Base-by-base conservation (phyloP, 805 yeast species). In the Kluyveromyces nonfermentans region DNA sequence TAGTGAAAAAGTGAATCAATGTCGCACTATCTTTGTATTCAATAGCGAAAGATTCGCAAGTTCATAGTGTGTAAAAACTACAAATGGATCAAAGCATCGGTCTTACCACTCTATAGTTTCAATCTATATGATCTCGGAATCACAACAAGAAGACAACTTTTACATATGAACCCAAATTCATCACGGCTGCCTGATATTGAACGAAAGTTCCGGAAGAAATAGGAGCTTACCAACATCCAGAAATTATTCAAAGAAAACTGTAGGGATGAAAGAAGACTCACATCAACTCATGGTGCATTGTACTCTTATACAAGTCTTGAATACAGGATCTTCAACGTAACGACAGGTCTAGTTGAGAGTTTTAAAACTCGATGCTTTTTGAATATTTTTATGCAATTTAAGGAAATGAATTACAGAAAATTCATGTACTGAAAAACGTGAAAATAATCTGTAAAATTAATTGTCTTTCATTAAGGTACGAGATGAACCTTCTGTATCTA, bases 61-160 rank as follows among this genome's bases (percentile, higher is more conserved):
- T 38, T 20, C 41, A 33, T 3, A 28, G 22, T 14, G 25, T 38
- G 20, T 18, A 21, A 15, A 38, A 38, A 15, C 20, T 14, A 9
- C 34, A 38, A n/a, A 28, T 38, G 9, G 34, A 38, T 7, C 41
- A 38, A n/a, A 38, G 28, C n/a, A 38, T 38, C 3, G 28, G 28
- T 21, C 18, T 31, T 7, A 31, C 8, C 41, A 38, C n/a, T 34
- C 41, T 4, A 19, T 38, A 14, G 28, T 38, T 30, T 20, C 33
- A 3, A n/a, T 10, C 19, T 38, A 38, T 6, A n/a, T 16, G 19
- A 28, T 4, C 10, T 38, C 7, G n/a, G 41, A 18, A 31, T 14
- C 19, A 33, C 41, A 15, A 31, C 21, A 14, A 14, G 12, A n/a
- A 31, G 7, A 38, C 18, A 5, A 2, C 41, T 17, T 15, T 20